Evolutionary conservation across 2,329 filamentous ascomycete species (phyloP).

Genomic region (Monosporascus sp.): DNA sequence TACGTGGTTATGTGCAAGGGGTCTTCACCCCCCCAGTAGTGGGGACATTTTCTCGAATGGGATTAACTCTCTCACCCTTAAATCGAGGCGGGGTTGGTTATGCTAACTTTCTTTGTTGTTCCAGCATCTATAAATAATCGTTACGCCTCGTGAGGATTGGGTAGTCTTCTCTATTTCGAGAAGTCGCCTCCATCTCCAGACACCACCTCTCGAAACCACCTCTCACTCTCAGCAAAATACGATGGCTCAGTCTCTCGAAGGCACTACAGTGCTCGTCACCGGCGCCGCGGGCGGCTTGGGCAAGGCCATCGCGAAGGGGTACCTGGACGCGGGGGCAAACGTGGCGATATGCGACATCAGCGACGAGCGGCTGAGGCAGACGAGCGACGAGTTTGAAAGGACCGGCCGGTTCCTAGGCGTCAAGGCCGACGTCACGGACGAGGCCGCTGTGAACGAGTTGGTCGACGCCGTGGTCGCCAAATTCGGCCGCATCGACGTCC

Average conservation of each 20-base stretch:
- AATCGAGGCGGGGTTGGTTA: too few species aligned
- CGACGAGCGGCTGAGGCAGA: slow-evolving; percentile 10
- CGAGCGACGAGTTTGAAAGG: slow-evolving; percentile 7
- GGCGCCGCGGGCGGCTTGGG: slow-evolving; percentile 29
- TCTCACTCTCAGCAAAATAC: neutral
- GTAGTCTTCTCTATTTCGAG: neutral
- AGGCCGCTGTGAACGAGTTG: slow-evolving; percentile 24
- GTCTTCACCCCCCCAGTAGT: too few species aligned
- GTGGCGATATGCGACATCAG: slow-evolving; percentile 29
- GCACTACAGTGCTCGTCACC: slow-evolving; percentile 27
- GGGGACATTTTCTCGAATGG: too few species aligned
- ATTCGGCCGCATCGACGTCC: slow-evolving; percentile 48
- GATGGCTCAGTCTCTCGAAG: slow-evolving; percentile 11
- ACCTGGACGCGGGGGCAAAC: slow-evolving; percentile 26
- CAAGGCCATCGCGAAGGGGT: slow-evolving; percentile 24
- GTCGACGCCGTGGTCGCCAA: slow-evolving; percentile 14
- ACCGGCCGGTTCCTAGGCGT: slow-evolving; percentile 20
- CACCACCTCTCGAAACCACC: neutral
- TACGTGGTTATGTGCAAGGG: too few species aligned
- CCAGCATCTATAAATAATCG: too few species aligned
- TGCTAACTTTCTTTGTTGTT: too few species aligned
- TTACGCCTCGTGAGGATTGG: too few species aligned
- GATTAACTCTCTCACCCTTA: too few species aligned
- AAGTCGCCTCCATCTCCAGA: neutral
- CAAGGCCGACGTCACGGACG: slow-evolving; percentile 26